Conservation (phyloP, 306 rosid species). For the Urtica urens region DNA sequence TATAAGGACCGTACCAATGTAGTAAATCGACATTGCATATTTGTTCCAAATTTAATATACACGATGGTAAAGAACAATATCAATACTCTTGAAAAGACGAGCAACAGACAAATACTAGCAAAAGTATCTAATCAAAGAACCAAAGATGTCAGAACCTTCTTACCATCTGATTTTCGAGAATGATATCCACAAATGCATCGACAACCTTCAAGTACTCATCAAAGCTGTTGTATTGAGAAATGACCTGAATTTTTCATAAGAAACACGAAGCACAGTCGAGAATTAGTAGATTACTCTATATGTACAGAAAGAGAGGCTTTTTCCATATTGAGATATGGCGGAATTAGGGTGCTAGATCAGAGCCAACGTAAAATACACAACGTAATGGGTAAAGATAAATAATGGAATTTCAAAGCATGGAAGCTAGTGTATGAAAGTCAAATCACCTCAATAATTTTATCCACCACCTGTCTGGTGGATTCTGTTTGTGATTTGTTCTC, state of each 20-base stretch:
- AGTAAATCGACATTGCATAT: too few species aligned
- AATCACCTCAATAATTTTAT: conserved; percentile 58
- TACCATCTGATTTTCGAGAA: conserved; percentile 77
- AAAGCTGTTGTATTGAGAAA: conserved; percentile 45
- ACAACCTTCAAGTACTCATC: conserved; percentile 76
- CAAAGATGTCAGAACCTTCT: conserved; percentile 1
- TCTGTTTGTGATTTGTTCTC: conserved; percentile 40
- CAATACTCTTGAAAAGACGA: background rate
- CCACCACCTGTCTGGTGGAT: conserved; percentile 38
- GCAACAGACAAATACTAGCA: background rate
- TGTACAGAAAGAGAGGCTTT: too few species aligned
- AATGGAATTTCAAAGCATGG: conserved; percentile 4
- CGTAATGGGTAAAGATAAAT: conserved; percentile 1
- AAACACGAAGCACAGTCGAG: too few species aligned
- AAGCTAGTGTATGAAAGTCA: conserved; percentile 15
- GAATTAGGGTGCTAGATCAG: too few species aligned
- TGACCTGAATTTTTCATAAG: conserved; percentile 39
- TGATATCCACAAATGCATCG: conserved; percentile 77
- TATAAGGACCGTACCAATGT: background rate
- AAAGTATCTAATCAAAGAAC: background rate
- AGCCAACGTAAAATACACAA: background rate
- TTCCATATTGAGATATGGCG: too few species aligned
- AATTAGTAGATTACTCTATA: too few species aligned
- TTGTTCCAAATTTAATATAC: too few species aligned
- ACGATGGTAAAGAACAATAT: background rate